Base-by-base conservation (phyloP, 768 basidiomycete genomes). In the Pilatotrama ljubarskyi region DNA sequence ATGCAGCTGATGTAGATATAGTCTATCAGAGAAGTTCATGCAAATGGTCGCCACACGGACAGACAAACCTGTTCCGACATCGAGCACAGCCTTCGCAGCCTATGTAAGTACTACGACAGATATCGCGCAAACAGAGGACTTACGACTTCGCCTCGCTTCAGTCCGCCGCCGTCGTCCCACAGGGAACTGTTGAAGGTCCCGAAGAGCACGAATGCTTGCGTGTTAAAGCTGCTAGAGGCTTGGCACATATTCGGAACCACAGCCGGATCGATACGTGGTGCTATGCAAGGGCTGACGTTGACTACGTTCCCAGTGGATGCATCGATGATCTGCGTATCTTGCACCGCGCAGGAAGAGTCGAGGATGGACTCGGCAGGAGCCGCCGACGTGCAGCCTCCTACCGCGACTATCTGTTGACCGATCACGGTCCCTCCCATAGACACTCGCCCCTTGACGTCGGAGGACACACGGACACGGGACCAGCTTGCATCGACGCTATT, bases 121-220 rank as follows among this genome's bases (percentile, higher is more conserved):
- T 36, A 24, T 25, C 10, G 2, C 5, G 14, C 13, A 20, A 11
- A 52, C n/a, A 59, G 7, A 25, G 44, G 15, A 65, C 85, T 68
- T 68, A 87, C 91, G 55, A 93, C 84, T 80, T 93, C 91, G 35
- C 91, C 91, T 1, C 77, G 75, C n/a, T 75, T 70, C 17, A 85
- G 75, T 1, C 84, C 84, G 29, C 77, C 79, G 37, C 77, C 80
- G 68, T 91, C 91, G 49, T 87, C 67, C 91, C 90, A 93, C 48
- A 76, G 66, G 7, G 84, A 80, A 9, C 75, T 69, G 68, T 93
- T 80, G 56, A 89, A 84, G 6, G 80, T 82, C 9, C 91, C 91
- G 22, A 91, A 78, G 32, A 91, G 69, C 50, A 91, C 76, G 65
- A 91, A 85, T 20, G 83, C 82, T 67, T 93, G 91, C 5, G 82